Evolutionary conservation across 306 rosid species (phyloP), one percentile per base, ranked within the genome.

Genomic region (Arachis hypogaea): DNA sequence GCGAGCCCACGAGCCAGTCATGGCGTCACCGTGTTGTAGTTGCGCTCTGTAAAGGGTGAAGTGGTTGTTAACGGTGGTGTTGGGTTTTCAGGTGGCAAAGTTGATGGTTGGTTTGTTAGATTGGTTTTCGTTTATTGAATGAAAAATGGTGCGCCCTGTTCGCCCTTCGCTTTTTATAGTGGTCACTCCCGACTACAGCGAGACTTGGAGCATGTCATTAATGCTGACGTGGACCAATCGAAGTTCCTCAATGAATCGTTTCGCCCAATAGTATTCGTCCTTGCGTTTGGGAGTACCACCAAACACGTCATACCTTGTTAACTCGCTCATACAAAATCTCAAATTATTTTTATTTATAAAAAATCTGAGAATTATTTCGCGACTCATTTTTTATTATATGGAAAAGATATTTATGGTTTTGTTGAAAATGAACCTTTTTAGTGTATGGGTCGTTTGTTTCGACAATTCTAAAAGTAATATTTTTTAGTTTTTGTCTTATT

Each of bases 181-280:
- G 58, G 28, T 22, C 28, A 22, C 28, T 22, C 28, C 28, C 28
- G 28, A 22, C 28, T 54, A 57, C 46, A 36, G 4, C 46, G 70
- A 49, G 44, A 51, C 40, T 59, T 78, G 59, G 81, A 85, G 59
- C 86, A 82, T 84, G 98, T 90, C 97, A 90, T 76, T 9, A 2
- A 0, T 8, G 75, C n/a, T 85, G 83, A 90, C 88, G 88, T 93
- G 98, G 91, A 78, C 98, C 97, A 90, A 93, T 90, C 8, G 50
- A 0, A 14, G 46, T 9, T 49, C 57, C 69, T 41, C 45, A 22
- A 7, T 3, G 18, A 41, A 8, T 40, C 54, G 74, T 11, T 33
- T 51, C 8, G 60, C 54, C 98, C 98, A 93, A 90, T 90, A 7
- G 61, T 11, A 75, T 64, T 77, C 12, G 54, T 29, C 59, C 82